phyloP scores from a whole-genome alignment of 1,284 basidiomycete genomes.

The Ustanciosporium gigantosporum region DNA sequence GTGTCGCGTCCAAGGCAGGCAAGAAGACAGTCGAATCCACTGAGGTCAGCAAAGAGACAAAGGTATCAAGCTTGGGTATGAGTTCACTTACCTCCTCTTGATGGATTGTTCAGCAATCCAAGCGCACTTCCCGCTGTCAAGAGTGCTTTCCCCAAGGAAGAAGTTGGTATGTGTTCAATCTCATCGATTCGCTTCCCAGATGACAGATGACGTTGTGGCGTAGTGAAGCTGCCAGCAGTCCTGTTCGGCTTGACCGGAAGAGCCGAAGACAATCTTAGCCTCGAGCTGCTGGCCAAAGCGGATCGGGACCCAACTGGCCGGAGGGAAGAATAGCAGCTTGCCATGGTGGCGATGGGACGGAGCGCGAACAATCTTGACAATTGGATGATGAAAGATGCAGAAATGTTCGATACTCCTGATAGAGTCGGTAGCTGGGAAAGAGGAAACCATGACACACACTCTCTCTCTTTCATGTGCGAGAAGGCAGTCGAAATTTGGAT shows the following conservation, averaged over 20 bases:
- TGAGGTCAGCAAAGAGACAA: too few relatives aligned
- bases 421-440: too few relatives aligned
- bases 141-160: conserved; percentile 63
- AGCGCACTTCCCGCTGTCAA: conserved; percentile 83
- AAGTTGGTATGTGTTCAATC: conserved; percentile 20
- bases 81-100: conserved; percentile 75
- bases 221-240: background rate
- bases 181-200: conserved; percentile 12
- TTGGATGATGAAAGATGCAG: too few relatives aligned
- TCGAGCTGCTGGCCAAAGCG: conserved; percentile 11
- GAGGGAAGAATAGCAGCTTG: conserved; percentile 2
- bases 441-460: too few relatives aligned
- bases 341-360: too few relatives aligned
- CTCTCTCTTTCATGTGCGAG: too few relatives aligned
- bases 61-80: background rate
- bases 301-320: conserved; percentile 6
- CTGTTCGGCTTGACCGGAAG: background rate
- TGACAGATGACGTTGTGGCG: background rate
- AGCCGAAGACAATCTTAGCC: conserved; percentile 1
- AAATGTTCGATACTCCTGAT: too few relatives aligned
- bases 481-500: too few relatives aligned
- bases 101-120: conserved; percentile 79
- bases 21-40: too few relatives aligned
- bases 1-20: too few relatives aligned
- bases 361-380: too few relatives aligned